Percentiles rank a stretch among this genome's conserved stretches.
These are phyloP conservation scores for Agastache rugosa DNA, from an alignment of 257 asterid genomes.

Conservation along the genomic window DNA sequence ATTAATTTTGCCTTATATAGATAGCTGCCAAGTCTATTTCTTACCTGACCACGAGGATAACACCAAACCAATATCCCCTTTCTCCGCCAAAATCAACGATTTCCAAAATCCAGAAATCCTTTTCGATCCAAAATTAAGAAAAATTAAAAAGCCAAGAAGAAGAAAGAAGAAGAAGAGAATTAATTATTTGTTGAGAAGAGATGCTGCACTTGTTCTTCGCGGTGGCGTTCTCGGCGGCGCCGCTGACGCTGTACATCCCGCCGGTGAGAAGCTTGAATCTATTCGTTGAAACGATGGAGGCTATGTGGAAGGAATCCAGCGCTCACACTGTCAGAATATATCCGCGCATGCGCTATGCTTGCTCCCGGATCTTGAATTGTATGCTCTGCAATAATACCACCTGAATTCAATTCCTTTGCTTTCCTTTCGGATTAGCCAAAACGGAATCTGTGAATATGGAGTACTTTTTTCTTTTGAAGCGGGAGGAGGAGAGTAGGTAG, in stretches of 20 bases:
- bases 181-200: neutral
- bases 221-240: constrained; percentile 87
- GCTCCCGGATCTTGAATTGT: constrained; percentile 70
- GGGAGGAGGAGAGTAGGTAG: constrained; percentile 7
- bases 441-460: constrained; percentile 22
- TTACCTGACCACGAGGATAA: neutral
- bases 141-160: too few species aligned
- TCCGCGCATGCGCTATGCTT: constrained; percentile 74
- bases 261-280: constrained; percentile 79
- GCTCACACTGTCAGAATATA: constrained; percentile 55
- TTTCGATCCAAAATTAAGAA: too few species aligned
- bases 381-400: constrained; percentile 44
- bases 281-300: constrained; percentile 72
- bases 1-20: neutral
- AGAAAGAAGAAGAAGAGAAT: too few species aligned
- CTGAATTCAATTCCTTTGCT: constrained; percentile 20
- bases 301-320: constrained; percentile 71
- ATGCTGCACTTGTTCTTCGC: constrained; percentile 76
- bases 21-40: neutral
- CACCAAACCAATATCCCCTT: too few species aligned
- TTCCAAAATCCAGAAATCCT: too few species aligned
- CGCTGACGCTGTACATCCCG: constrained; percentile 83
- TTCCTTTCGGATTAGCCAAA: neutral
- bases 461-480: neutral
- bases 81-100: too few species aligned